Evolutionary conservation across 1,139 yeast genomes (phyloP).

Genomic region (Pichia sp.): DNA sequence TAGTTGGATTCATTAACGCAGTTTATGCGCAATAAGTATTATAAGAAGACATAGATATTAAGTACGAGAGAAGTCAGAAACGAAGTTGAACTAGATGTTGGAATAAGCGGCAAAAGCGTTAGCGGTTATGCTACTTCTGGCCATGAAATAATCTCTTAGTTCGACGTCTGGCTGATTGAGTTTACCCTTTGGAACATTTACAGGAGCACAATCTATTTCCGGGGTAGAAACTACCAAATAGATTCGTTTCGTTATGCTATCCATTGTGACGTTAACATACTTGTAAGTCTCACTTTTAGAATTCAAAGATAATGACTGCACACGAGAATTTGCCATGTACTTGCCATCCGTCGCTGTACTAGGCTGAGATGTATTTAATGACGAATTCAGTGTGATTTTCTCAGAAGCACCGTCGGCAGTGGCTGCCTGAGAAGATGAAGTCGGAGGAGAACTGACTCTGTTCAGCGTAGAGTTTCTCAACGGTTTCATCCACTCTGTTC

Average conservation of each 20-base stretch:
- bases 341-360: neutral
- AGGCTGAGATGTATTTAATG: neutral
- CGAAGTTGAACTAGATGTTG: neutral
- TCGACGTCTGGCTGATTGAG: slow-evolving; percentile 1
- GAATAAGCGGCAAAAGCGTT: slow-evolving; percentile 13
- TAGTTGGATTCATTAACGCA: neutral
- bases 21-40: neutral
- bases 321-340: slow-evolving; percentile 5
- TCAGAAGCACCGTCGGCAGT: neutral
- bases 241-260: slow-evolving; percentile 18
- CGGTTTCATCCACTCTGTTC: slow-evolving; percentile 32
- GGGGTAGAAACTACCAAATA: slow-evolving; percentile 21
- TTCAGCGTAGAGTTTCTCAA: slow-evolving; percentile 19
- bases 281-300: slow-evolving; percentile 25
- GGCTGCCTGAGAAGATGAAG: neutral
- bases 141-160: slow-evolving; percentile 20
- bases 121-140: slow-evolving; percentile 19
- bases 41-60: neutral
- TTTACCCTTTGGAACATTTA: slow-evolving; percentile 5
- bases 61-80: neutral
- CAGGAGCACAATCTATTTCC: slow-evolving; percentile 22
- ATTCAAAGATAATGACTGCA: slow-evolving; percentile 8
- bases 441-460: neutral
- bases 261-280: slow-evolving; percentile 23
- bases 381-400: neutral